Evolutionary conservation across 1,284 basidiomycete species (phyloP).

Genomic region (Naganishia sp.): DNA sequence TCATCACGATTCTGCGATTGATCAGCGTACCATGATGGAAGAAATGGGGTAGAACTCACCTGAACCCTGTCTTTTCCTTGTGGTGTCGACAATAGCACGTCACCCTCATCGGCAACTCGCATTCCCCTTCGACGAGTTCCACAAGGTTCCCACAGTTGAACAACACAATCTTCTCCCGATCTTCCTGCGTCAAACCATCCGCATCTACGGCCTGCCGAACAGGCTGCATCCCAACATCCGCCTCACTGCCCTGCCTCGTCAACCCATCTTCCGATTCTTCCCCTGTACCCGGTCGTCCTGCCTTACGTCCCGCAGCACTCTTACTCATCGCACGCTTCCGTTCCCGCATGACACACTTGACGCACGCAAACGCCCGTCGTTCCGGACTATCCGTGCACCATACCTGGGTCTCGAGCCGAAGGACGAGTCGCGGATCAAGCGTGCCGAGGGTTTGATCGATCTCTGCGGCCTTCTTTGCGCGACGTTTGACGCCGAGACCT

Average conservation of each 20-base stretch:
- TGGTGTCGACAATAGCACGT: slow-evolving; percentile 99
- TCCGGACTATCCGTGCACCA: slow-evolving; percentile 31
- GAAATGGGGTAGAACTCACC: slow-evolving; percentile 47
- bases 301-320: slow-evolving; percentile 19
- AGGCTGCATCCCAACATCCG: neutral
- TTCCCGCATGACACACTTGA: slow-evolving; percentile 32
- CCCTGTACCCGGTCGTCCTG: slow-evolving; percentile 21
- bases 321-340: slow-evolving; percentile 25
- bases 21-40: neutral
- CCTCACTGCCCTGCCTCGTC: slow-evolving; percentile 10
- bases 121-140: slow-evolving; percentile 84
- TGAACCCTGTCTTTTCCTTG: slow-evolving; percentile 92
- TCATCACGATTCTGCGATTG: slow-evolving; percentile 74
- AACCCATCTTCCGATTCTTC: neutral
- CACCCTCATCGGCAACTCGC: slow-evolving; percentile 86
- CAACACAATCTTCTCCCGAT: slow-evolving; percentile 72
- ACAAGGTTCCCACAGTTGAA: slow-evolving; percentile 95
- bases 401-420: slow-evolving; percentile 32
- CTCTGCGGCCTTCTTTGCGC: slow-evolving; percentile 26
- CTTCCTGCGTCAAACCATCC: slow-evolving; percentile 42
- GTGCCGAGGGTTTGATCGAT: slow-evolving; percentile 18
- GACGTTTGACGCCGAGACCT: slow-evolving; percentile 29
- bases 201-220: slow-evolving; percentile 10
- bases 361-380: slow-evolving; percentile 32
- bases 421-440: slow-evolving; percentile 7